Conservation (phyloP, 257 asterid species). For the Scutellaria barbata region DNA sequence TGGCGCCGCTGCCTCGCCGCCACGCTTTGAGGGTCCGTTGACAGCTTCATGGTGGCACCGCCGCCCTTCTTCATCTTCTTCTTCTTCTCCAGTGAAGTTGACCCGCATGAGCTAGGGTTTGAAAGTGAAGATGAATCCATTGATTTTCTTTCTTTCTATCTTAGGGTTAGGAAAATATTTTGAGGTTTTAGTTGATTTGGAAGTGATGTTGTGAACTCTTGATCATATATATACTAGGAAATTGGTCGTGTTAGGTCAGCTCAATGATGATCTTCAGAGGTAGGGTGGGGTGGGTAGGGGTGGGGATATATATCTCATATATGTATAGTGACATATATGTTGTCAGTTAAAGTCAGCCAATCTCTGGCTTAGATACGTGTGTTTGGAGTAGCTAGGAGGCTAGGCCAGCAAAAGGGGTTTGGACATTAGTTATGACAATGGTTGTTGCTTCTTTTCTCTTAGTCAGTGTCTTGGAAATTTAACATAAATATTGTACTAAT, state of each 20-base stretch:
- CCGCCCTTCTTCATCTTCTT: conserved; percentile 35
- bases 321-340: conserved; percentile 14
- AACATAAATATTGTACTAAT: background rate
- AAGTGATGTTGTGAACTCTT: background rate
- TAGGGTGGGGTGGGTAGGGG: background rate
- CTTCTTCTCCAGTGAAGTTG: conserved; percentile 26
- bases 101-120: conserved; percentile 33
- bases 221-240: conserved; percentile 30
- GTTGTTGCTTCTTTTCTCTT: conserved; percentile 12
- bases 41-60: conserved; percentile 47
- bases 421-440: conserved; percentile 26
- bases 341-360: conserved; percentile 33
- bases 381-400: conserved; percentile 27
- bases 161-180: background rate
- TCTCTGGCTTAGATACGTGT: conserved; percentile 39
- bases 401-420: conserved; percentile 39
- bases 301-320: background rate
- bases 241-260: conserved; percentile 34
- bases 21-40: conserved; percentile 83
- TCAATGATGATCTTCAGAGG: conserved; percentile 8
- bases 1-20: conserved; percentile 88
- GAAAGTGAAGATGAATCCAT: conserved; percentile 38
- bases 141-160: background rate
- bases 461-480: conserved; percentile 8
- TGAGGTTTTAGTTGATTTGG: background rate